Conservation (phyloP, 2,329 filamentous ascomycete genomes). For the Huntiella decipiens region DNA sequence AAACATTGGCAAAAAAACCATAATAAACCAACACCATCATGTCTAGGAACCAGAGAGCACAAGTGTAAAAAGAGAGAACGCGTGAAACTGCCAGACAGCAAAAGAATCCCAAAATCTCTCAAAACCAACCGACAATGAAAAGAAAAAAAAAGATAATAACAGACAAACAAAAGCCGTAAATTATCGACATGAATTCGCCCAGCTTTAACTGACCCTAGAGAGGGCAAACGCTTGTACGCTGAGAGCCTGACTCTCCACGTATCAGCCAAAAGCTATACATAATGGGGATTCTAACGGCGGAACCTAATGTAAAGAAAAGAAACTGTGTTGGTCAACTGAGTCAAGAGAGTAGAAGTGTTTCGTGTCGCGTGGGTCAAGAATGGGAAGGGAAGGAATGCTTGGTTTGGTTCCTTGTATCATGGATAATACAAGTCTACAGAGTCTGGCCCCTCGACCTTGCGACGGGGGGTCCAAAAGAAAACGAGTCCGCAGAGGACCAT, state of each 20-base stretch:
- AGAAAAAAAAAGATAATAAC: constrained; percentile 7
- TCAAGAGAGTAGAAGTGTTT: background rate
- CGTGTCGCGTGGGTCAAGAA: background rate
- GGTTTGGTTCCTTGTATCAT: too few relatives aligned
- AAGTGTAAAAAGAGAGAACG: background rate
- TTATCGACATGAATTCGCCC: too few relatives aligned
- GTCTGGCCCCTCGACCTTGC: too few relatives aligned
- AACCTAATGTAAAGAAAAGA: constrained; percentile 4
- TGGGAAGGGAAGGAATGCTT: background rate
- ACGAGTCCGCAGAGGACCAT: background rate
- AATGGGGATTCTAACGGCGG: background rate
- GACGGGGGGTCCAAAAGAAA: background rate
- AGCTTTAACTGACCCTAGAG: too few relatives aligned
- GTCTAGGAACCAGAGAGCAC: background rate
- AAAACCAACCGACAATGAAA: background rate
- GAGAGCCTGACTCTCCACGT: constrained; percentile 3
- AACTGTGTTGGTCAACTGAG: constrained; percentile 5
- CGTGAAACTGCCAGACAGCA: background rate
- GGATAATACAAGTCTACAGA: too few relatives aligned
- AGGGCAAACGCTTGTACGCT: too few relatives aligned
- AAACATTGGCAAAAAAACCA: background rate
- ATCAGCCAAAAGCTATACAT: constrained; percentile 3
- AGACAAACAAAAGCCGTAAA: constrained; percentile 6
- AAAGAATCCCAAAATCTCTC: background rate
- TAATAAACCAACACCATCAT: background rate